Evolutionary conservation across 306 rosid genomes (phyloP).

Genomic region (Cicer yamashitae): DNA sequence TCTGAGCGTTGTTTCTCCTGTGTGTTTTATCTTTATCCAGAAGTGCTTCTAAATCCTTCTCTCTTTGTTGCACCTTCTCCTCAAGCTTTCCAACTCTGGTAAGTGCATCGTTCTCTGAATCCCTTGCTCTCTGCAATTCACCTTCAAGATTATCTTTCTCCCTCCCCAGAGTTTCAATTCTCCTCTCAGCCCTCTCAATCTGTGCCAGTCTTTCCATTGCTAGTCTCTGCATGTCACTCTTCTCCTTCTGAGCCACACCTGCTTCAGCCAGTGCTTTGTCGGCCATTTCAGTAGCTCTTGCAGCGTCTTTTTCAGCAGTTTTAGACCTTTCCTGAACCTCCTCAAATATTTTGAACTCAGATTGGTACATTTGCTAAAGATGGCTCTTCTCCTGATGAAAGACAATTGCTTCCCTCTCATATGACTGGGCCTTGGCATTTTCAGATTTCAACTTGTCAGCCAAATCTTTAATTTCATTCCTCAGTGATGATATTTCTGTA

Average conservation of each 20-base stretch:
- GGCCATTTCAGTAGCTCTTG: slow-evolving; percentile 81
- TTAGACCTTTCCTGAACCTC: slow-evolving; percentile 82
- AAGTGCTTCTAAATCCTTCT: slow-evolving; percentile 77
- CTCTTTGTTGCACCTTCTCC: slow-evolving; percentile 79
- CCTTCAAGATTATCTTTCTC: slow-evolving; percentile 61
- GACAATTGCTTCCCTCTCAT: slow-evolving; percentile 72
- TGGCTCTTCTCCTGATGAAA: slow-evolving; percentile 79
- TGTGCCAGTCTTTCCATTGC: too few species aligned
- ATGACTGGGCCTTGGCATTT: slow-evolving; percentile 72
- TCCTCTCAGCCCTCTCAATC: slow-evolving; percentile 87
- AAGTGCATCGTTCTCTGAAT: slow-evolving; percentile 70
- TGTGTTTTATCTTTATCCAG: slow-evolving; percentile 76
- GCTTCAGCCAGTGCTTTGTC: slow-evolving; percentile 82
- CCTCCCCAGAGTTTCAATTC: slow-evolving; percentile 70
- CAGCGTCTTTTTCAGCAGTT: slow-evolving; percentile 78
- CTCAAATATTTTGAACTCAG: slow-evolving; percentile 80
- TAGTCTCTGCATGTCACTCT: slow-evolving; percentile 86
- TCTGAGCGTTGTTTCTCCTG: slow-evolving; percentile 72
- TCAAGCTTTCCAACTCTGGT: slow-evolving; percentile 62
- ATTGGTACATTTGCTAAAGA: slow-evolving; percentile 70
- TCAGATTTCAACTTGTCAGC: slow-evolving; percentile 64
- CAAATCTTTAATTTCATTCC: slow-evolving; percentile 69
- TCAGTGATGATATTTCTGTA: slow-evolving; percentile 64
- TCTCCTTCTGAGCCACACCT: slow-evolving; percentile 72
- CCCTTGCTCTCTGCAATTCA: slow-evolving; percentile 62